Percentiles rank a stretch among this genome's conserved stretches.
Conservation (phyloP, 2,329 filamentous ascomycete species). For the Biscogniauxia mediterranea region DNA sequence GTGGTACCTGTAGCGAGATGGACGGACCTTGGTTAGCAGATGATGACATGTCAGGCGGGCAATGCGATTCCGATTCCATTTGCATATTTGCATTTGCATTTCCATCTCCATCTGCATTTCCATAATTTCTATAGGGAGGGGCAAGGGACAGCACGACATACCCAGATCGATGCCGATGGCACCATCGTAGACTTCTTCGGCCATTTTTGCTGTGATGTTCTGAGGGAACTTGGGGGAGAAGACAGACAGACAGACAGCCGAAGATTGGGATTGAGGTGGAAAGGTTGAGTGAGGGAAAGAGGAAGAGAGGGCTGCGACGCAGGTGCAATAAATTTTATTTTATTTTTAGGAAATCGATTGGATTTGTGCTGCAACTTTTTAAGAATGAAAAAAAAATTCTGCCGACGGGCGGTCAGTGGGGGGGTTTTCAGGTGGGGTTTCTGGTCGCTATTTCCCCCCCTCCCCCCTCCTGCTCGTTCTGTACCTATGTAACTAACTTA, state of each 20-base stretch:
- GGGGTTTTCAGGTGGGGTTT: too few species aligned
- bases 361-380: slow-evolving; percentile 20
- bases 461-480: background rate
- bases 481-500: background rate
- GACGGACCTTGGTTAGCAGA: slow-evolving; percentile 19
- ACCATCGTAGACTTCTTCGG: slow-evolving; percentile 98
- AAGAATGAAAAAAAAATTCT: slow-evolving; percentile 22
- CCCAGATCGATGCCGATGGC: slow-evolving; percentile 99
- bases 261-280: slow-evolving; percentile 13
- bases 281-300: slow-evolving; percentile 10
- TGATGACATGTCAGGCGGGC: slow-evolving; percentile 1
- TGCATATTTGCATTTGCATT: background rate
- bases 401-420: slow-evolving; percentile 19
- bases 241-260: slow-evolving; percentile 15
- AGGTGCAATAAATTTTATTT: slow-evolving; percentile 11
- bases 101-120: too few species aligned
- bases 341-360: slow-evolving; percentile 10
- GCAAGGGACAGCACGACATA: slow-evolving; percentile 45
- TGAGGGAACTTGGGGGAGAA: slow-evolving; percentile 13
- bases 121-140: too few species aligned
- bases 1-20: slow-evolving; percentile 71
- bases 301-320: slow-evolving; percentile 8
- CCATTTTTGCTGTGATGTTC: slow-evolving; percentile 57
- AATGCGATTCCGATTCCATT: slow-evolving; percentile 7
- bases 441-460: too few species aligned